phyloP scores from a whole-genome alignment of 2,329 filamentous ascomycete genomes.

The Xylaria hypoxylon region DNA sequence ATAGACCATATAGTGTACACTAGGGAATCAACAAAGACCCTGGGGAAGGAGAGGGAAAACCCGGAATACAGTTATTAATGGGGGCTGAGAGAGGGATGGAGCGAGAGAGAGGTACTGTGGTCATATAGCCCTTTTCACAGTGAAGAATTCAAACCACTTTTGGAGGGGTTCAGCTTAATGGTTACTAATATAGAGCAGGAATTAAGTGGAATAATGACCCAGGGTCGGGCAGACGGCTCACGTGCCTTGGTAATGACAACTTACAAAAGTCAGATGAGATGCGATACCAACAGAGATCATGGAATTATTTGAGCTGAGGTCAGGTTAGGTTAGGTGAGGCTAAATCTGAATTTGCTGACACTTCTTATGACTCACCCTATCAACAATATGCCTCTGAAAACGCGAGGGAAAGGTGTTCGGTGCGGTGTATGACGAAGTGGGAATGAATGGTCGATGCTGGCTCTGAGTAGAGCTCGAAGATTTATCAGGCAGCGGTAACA shows the following conservation, averaged over 20 bases:
- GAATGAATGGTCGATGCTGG: neutral
- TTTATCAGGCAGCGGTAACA: too few species aligned
- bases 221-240: constrained; percentile 1
- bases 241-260: constrained; percentile 8
- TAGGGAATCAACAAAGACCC: neutral
- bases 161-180: neutral
- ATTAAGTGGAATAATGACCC: constrained; percentile 25
- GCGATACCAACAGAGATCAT: constrained; percentile 1
- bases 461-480: too few species aligned
- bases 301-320: neutral
- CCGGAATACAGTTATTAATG: neutral
- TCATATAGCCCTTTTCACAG: neutral
- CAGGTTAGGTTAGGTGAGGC: neutral
- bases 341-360: neutral
- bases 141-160: neutral
- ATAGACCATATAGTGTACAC: neutral
- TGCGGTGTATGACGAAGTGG: neutral
- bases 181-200: constrained; percentile 4
- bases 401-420: neutral
- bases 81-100: neutral
- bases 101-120: neutral
- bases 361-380: constrained; percentile 11
- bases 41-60: neutral
- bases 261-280: neutral
- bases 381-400: neutral